Evolutionary conservation across 768 basidiomycete species (phyloP).

Genomic region (Sistotremastrum niveocremeum): DNA sequence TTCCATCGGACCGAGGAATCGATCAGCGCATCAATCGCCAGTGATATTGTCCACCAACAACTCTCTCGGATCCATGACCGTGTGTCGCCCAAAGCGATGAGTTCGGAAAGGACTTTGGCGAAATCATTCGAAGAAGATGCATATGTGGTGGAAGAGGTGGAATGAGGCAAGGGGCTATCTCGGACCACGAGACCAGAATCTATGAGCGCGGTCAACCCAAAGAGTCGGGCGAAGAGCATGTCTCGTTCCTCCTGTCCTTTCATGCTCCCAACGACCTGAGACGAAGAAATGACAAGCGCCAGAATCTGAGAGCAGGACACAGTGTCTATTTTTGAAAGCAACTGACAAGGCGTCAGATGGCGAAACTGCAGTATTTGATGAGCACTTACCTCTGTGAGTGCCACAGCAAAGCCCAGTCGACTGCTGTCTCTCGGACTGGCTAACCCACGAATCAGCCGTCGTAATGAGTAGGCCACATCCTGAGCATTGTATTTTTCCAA

Average conservation of each 20-base stretch:
- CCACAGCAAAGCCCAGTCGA: constrained; percentile 89
- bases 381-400: constrained; percentile 73
- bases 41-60: constrained; percentile 70
- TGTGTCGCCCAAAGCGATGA: constrained; percentile 60
- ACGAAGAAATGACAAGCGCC: constrained; percentile 56
- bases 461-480: constrained; percentile 88
- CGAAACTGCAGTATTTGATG: background rate
- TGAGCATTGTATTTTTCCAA: constrained; percentile 53
- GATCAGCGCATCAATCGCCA: constrained; percentile 47
- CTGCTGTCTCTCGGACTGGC: constrained; percentile 90
- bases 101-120: constrained; percentile 39
- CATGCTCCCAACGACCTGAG: constrained; percentile 62
- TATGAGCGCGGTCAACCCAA: constrained; percentile 76
- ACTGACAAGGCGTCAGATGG: constrained; percentile 28
- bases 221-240: constrained; percentile 79
- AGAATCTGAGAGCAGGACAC: constrained; percentile 68
- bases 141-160: constrained; percentile 37
- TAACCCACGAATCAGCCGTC: constrained; percentile 74
- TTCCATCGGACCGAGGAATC: constrained; percentile 59
- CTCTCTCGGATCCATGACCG: constrained; percentile 89
- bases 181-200: constrained; percentile 75
- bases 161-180: constrained; percentile 35
- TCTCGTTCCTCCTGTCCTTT: constrained; percentile 90
- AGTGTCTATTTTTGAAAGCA: constrained; percentile 65
- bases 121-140: constrained; percentile 49